Base-by-base conservation (phyloP, 2,329 filamentous ascomycete species). In the Ophiostoma populinum region DNA sequence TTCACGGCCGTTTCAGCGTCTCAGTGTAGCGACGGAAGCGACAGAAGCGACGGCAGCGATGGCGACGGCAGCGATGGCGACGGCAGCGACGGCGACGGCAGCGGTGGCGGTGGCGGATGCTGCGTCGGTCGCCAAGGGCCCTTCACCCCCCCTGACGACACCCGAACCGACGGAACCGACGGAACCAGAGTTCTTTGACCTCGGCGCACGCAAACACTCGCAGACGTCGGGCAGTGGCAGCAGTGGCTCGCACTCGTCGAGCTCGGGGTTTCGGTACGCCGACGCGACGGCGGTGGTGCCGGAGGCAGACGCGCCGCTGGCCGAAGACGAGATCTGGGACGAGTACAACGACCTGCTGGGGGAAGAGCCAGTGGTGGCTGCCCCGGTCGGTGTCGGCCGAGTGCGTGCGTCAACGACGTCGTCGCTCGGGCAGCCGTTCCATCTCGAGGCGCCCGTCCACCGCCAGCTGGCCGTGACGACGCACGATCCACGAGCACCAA, bases 281-380 rank as follows among this genome's bases (percentile, higher is more conserved):
- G 67, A 67, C 6, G 70, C 75, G 4, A 80, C 74, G 12, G 75
- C 80, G 6, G 56, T 82, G 3, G 60, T 80, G 16, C 78, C 79
- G 1, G 57, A 61, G 3, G 62, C 70, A 2, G 62, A 61, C 29
- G 70, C 73, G 4, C 75, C 71, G 0, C 64, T 76, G 4, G 71
- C 61, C 1, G 80, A 92, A 44, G 87, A 94, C 46, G 87, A 94
- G 49, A 68, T 93, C 2, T 95, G 87, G 87, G 76, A 86, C 34
- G 87, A 92, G 54, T 94, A 92, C 49, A 76, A 95, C 44, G 87
- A 94, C 46, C 59, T 94, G 10, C 68, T 94, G 36, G 80, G 80
- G 35, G 75, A 81, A 9, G 65, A 63, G 8, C 50, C 51, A 1
- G 7, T 22, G 21, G 11, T 11, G 21, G 11, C 21, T 7, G 11